Percentiles rank a stretch among this genome's conserved stretches.
Conservation (phyloP, 176 grass and related monocot genomes). For the Tillandsia leiboldiana region DNA sequence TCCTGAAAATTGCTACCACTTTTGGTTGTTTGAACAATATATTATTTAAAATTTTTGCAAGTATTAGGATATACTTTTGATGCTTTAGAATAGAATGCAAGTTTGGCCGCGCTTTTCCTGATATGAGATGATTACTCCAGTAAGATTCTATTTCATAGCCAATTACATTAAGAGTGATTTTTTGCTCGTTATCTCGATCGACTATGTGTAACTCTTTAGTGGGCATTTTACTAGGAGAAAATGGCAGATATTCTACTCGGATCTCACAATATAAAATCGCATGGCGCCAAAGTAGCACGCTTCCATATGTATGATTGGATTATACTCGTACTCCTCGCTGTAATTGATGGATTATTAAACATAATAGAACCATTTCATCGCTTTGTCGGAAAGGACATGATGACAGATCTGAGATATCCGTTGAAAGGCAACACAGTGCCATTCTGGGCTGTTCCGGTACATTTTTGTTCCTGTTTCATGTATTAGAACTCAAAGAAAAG, state of each 20-base stretch:
- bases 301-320: slow-evolving; percentile 67
- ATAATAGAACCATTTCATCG: slow-evolving; percentile 80
- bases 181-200: neutral
- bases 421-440: slow-evolving; percentile 75
- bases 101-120: neutral
- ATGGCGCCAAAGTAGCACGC: slow-evolving; percentile 48
- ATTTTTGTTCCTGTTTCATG: slow-evolving; percentile 8
- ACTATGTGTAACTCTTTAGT: neutral
- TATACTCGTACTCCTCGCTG: slow-evolving; percentile 46
- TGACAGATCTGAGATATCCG: slow-evolving; percentile 70
- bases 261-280: slow-evolving; percentile 33
- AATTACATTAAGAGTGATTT: neutral
- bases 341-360: slow-evolving; percentile 51
- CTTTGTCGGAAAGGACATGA: slow-evolving; percentile 67
- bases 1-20: no score
- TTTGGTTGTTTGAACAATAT: no score
- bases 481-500: slow-evolving; percentile 9
- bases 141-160: neutral
- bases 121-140: neutral
- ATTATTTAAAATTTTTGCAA: no score
- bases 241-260: slow-evolving; percentile 28
- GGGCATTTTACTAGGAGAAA: neutral
- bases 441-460: slow-evolving; percentile 78
- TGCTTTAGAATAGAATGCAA: neutral
- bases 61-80: neutral